phyloP scores from a whole-genome alignment of 495 filamentous ascomycete genomes.

The Neurospora sp. region DNA sequence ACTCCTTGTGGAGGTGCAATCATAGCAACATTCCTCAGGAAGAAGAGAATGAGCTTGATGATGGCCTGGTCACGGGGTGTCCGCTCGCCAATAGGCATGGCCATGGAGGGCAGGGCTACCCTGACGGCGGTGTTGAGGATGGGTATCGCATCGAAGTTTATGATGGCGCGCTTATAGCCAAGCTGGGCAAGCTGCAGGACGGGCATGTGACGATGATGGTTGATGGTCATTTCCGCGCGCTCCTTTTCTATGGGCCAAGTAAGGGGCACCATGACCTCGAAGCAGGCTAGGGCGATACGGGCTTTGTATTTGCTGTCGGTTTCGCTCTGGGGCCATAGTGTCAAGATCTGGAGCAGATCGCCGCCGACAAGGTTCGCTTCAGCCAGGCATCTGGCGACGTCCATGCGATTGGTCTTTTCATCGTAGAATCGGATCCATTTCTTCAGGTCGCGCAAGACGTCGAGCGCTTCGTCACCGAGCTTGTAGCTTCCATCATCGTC shows the following conservation, averaged over 20 bases:
- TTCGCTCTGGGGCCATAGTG: slow-evolving; percentile 62
- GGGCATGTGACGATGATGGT: slow-evolving; percentile 83
- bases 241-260: slow-evolving; percentile 90
- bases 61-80: slow-evolving; percentile 78
- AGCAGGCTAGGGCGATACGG: slow-evolving; percentile 60
- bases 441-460: slow-evolving; percentile 84
- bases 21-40: slow-evolving; percentile 77
- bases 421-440: slow-evolving; percentile 94
- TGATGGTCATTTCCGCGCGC: slow-evolving; percentile 67
- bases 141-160: slow-evolving; percentile 65
- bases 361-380: slow-evolving; percentile 87
- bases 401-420: slow-evolving; percentile 85
- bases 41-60: slow-evolving; percentile 82
- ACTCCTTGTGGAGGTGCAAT: slow-evolving; percentile 58
- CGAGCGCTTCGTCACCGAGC: slow-evolving; percentile 86
- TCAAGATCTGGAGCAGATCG: slow-evolving; percentile 84
- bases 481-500: slow-evolving; percentile 68
- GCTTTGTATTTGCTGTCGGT: slow-evolving; percentile 68
- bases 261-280: slow-evolving; percentile 87
- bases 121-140: slow-evolving; percentile 72
- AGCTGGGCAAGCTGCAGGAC: slow-evolving; percentile 81
- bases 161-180: slow-evolving; percentile 77
- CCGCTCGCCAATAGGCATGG: slow-evolving; percentile 63
- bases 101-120: slow-evolving; percentile 81
- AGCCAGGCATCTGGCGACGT: slow-evolving; percentile 86